phyloP scores from a whole-genome alignment of 2,329 filamentous ascomycete genomes.

The Colletotrichum sp. region DNA sequence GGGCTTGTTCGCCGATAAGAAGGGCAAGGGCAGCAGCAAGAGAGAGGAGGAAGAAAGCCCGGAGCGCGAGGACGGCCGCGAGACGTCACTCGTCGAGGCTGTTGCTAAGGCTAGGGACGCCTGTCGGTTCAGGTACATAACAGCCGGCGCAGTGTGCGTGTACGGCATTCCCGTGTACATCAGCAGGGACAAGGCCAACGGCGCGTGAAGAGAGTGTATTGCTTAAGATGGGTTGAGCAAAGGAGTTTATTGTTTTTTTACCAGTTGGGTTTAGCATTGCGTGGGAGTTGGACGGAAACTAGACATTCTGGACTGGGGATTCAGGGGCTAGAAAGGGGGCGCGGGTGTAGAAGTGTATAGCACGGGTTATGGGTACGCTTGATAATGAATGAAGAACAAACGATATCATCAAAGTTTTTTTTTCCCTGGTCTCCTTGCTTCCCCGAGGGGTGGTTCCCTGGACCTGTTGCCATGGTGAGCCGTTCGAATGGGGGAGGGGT shows the following conservation, averaged over 20 bases:
- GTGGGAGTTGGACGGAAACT: neutral
- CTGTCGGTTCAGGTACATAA: conserved; percentile 91
- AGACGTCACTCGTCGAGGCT: conserved; percentile 76
- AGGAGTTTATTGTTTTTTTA: neutral
- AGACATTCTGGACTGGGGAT: neutral
- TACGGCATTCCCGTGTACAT: conserved; percentile 96
- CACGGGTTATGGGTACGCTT: neutral
- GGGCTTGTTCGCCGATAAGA: conserved; percentile 24
- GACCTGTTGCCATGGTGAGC: neutral
- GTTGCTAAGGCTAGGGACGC: conserved; percentile 75
- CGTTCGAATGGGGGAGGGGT: neutral
- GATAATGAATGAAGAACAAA: neutral
- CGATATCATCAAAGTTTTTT: neutral
- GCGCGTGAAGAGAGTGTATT: neutral
- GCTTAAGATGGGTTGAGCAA: neutral
- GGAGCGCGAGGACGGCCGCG: conserved; percentile 32
- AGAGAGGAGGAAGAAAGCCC: conserved; percentile 28
- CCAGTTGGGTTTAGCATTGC: neutral
- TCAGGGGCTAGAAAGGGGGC: neutral
- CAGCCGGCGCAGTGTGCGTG: conserved; percentile 90
- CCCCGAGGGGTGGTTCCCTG: neutral
- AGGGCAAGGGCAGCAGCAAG: conserved; percentile 33
- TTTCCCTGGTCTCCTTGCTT: neutral
- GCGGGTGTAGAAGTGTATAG: neutral
- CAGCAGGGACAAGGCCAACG: conserved; percentile 30